A percentile compares a stretch with the other conserved stretches of the same genome.
Evolutionary conservation across 768 basidiomycete species (phyloP).

Genomic region (Pluteus cervinus): DNA sequence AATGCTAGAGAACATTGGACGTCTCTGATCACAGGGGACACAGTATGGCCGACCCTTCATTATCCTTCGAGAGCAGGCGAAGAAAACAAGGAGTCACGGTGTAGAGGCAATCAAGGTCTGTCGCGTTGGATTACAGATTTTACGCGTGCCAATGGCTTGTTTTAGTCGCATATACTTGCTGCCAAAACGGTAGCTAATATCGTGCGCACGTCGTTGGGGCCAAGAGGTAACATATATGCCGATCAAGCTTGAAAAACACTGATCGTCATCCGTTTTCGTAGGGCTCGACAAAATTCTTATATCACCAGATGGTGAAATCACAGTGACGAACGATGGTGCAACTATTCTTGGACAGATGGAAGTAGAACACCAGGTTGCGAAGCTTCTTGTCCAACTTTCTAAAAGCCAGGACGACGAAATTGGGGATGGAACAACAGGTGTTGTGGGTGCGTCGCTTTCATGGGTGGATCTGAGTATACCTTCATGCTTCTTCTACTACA

Average conservation of each 20-base stretch:
- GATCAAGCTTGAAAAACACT: too few relatives aligned
- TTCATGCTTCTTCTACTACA: constrained; percentile 28
- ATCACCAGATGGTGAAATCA: constrained; percentile 97
- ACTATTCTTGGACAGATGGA: constrained; percentile 99
- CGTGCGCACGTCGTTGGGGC: constrained; percentile 90
- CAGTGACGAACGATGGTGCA: constrained; percentile 98
- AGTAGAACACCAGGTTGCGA: constrained; percentile 98
- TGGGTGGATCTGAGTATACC: too few relatives aligned
- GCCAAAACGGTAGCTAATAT: constrained; percentile 93
- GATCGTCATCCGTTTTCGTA: constrained; percentile 21
- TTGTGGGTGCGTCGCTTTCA: constrained; percentile 76
- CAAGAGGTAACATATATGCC: constrained; percentile 60
- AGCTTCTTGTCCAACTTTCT: constrained; percentile 91
- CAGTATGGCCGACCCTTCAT: constrained; percentile 97
- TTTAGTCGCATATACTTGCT: constrained; percentile 89
- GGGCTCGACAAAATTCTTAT: constrained; percentile 94
- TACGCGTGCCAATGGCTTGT: constrained; percentile 9
- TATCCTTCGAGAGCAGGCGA: constrained; percentile 90
- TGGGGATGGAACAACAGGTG: constrained; percentile 98
- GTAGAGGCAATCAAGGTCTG: constrained; percentile 90
- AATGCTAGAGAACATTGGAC: background rate
- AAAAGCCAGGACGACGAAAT: constrained; percentile 99
- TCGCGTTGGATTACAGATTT: constrained; percentile 6
- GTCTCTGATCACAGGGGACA: constrained; percentile 10
- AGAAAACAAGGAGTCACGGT: constrained; percentile 88